Conservation (phyloP, 164 flowering plant genomes). For the Aristolochia fimbriata region DNA sequence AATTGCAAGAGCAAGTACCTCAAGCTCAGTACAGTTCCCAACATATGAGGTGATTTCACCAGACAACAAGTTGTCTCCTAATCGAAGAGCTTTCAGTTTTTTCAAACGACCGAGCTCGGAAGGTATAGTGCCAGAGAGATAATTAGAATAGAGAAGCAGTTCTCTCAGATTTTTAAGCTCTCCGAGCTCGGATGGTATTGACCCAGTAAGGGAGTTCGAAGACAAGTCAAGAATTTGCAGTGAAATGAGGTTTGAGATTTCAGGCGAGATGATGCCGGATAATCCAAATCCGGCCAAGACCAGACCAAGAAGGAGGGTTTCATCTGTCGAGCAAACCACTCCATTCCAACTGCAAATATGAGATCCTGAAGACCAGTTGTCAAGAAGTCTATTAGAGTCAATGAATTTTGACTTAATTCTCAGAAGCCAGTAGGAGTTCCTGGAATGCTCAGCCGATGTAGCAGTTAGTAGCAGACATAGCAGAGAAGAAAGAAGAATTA, state of each 20-base stretch:
- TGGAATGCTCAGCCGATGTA: slow-evolving; percentile 21
- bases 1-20: slow-evolving; percentile 54
- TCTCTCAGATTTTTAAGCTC: slow-evolving; percentile 43
- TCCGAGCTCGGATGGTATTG: slow-evolving; percentile 60
- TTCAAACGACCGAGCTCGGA: slow-evolving; percentile 47
- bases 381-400: slow-evolving; percentile 50
- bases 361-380: slow-evolving; percentile 44
- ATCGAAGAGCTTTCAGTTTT: slow-evolving; percentile 57
- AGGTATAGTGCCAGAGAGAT: slow-evolving; percentile 62
- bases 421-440: slow-evolving; percentile 54
- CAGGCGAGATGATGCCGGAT: slow-evolving; percentile 46
- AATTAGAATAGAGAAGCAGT: slow-evolving; percentile 59
- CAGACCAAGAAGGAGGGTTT: slow-evolving; percentile 35
- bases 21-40: slow-evolving; percentile 54
- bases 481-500: slow-evolving; percentile 30
- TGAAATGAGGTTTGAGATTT: slow-evolving; percentile 37
- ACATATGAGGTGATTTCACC: slow-evolving; percentile 42
- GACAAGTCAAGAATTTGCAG: slow-evolving; percentile 63
- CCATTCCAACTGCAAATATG: slow-evolving; percentile 71
- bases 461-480: slow-evolving; percentile 19
- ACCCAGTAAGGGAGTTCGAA: slow-evolving; percentile 50
- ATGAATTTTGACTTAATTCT: slow-evolving; percentile 47
- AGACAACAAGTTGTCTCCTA: slow-evolving; percentile 59
- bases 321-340: slow-evolving; percentile 51
- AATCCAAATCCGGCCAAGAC: slow-evolving; percentile 57